Conservation (phyloP, 495 filamentous ascomycete genomes). For the Penicillium roqueforti region DNA sequence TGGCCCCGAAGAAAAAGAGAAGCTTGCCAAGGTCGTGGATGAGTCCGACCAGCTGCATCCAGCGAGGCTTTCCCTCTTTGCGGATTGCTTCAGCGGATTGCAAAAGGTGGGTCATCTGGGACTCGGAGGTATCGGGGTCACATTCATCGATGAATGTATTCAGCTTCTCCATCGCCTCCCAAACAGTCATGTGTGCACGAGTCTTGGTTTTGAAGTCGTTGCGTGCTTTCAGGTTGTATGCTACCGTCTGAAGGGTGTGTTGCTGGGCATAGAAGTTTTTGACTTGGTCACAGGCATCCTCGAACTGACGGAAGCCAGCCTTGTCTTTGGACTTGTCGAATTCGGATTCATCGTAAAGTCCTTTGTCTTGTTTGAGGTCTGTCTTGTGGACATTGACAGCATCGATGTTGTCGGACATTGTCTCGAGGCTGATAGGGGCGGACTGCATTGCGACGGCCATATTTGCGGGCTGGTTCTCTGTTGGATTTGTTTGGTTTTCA, state of each 20-base stretch:
- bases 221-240: conserved; percentile 75
- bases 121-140: conserved; percentile 80
- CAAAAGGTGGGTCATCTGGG: conserved; percentile 82
- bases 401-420: conserved; percentile 2
- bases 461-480: neutral
- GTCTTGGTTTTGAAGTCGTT: conserved; percentile 62
- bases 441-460: neutral
- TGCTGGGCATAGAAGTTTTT: conserved; percentile 81
- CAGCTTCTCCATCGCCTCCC: conserved; percentile 86
- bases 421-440: neutral
- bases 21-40: conserved; percentile 89
- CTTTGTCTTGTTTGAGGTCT: too few relatives aligned
- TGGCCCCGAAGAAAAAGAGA: conserved; percentile 74
- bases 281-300: conserved; percentile 71
- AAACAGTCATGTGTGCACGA: conserved; percentile 75
- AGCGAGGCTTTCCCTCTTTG: conserved; percentile 80
- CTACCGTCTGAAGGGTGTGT: conserved; percentile 78
- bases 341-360: conserved; percentile 50
- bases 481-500: too few relatives aligned
- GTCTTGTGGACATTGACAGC: neutral
- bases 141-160: conserved; percentile 85
- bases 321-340: conserved; percentile 81
- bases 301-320: conserved; percentile 73
- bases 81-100: conserved; percentile 85
- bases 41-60: conserved; percentile 85